Evolutionary conservation across 495 filamentous ascomycete genomes (phyloP), one percentile per base, ranked within the genome.

Genomic region (Aspergillus carlsbadensis): DNA sequence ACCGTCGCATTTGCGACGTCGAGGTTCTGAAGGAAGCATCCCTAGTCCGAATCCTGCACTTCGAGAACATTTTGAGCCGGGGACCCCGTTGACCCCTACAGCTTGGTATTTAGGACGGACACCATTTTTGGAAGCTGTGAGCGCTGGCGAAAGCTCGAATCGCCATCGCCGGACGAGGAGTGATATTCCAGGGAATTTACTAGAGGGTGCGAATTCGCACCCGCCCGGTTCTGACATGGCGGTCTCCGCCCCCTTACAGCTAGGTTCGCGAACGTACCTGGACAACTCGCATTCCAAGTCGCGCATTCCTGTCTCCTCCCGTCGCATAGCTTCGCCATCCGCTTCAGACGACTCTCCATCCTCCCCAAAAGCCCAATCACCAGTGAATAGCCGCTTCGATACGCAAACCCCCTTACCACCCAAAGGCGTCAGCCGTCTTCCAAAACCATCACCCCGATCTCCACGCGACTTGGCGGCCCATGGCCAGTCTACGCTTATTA

Each of bases 291-390:
- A 76, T 68, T 76, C 80, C 60, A 78, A 74, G 56, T 86, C 83
- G 37, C 78, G 81, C 62, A 85, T 85, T 72, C 82, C 83, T 20
- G 61, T 84, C 15, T 80, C 76, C 52, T 77, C 76, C 47, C 73
- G 74, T 61, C 75, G 80, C 36, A 62, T 71, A 15, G 77, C 72
- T 52, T 63, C 73, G 52, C 75, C 72, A 60, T 80, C 79, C 56
- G 77, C 73, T 40, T 73, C 78, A 24, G 72, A 72, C 36, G 70
- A 66, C 42, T 74, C 72, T 14, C 73, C 67, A 10, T 70, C 79
- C 10, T 72, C 77, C 24, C 69, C 78, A n/a, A 65, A 72, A 34
- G 61, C 65, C 5, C 76, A 69, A 50, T 76, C 77, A 34, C 73
- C 75, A n/a, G 69, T 76, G 52, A 71, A 72, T 53, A 63, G 56